Base-by-base conservation (phyloP, 2,329 filamentous ascomycete species). In the Penicillium expansum region DNA sequence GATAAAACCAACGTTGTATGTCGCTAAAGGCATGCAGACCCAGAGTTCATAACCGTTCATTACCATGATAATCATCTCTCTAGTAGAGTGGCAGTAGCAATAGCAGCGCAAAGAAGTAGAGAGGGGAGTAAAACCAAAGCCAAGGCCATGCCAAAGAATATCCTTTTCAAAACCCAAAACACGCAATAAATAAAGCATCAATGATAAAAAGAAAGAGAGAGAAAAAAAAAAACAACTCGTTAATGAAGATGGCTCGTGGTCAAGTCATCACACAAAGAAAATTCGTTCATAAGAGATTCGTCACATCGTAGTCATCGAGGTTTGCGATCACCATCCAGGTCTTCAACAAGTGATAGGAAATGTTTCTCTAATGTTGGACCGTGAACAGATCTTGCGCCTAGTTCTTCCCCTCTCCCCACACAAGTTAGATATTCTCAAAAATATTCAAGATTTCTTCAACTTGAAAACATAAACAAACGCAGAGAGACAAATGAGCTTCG, bases 221-320 rank as follows among this genome's bases (percentile, higher is more conserved):
- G 32, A 30, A 18, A 32, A n/a, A 33, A 27, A 27, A 47, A n/a
- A 55, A 48, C 18, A 52, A 50, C 33, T 48, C 48, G 41, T 56
- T 57, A 58, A 45, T 50, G 50, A 55, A 44, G 49, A 52, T 45
- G 49, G 39, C 49, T 51, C 48, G 27, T 51, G 14, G 60, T 61
- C 49, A 60, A 45, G 48, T 39, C 54, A 45, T 38, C 59, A 59
- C 57, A 66, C 62, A 64, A 62, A 63, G 55, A 62, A 64, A 48
- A 67, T 64, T 67, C 64, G 62, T 67, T 57, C 49, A 61, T 61
- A 71, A 65, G 61, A 71, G 63, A 72, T 72, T 72, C 71, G 71
- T 73, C 61, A 67, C 67, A 68, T 73, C 70, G 69, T 72, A 66
- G 71, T 72, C 70, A 61, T 71, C 61, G 67, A 67, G 63, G 48